A percentile compares a stretch with the other conserved stretches of the same genome.
phyloP scores from a whole-genome alignment of 2,329 filamentous ascomycete genomes.

The Orbilia brochopaga region DNA sequence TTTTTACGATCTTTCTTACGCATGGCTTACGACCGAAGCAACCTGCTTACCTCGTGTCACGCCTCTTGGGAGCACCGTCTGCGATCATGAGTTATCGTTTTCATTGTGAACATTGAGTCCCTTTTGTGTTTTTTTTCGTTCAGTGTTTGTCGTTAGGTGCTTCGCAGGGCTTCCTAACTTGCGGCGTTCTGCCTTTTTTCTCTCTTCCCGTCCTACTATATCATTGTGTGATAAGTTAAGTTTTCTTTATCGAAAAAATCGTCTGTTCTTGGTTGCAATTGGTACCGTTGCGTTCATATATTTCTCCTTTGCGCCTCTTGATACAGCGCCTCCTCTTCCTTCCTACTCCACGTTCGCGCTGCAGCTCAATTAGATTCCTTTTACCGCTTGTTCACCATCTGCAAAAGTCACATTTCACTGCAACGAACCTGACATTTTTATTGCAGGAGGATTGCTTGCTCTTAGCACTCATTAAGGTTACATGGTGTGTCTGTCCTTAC shows the following conservation, averaged over 20 bases:
- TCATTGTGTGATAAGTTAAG: slow-evolving; percentile 17
- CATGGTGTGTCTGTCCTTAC: slow-evolving; percentile 2
- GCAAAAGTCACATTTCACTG: slow-evolving; percentile 36
- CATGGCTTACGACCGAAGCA: slow-evolving; percentile 44
- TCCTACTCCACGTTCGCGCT: slow-evolving; percentile 12
- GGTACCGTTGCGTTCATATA: slow-evolving; percentile 9
- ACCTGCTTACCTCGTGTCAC: slow-evolving; percentile 29
- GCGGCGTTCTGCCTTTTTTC: slow-evolving; percentile 46
- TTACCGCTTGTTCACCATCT: slow-evolving; percentile 17
- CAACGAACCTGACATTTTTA: slow-evolving; percentile 40
- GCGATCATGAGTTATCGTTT: slow-evolving; percentile 5
- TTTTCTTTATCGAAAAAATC: slow-evolving; percentile 28
- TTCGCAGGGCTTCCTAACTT: slow-evolving; percentile 27
- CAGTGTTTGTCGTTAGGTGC: slow-evolving; percentile 36
- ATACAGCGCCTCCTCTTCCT: slow-evolving; percentile 22
- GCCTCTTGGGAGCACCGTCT: slow-evolving; percentile 5
- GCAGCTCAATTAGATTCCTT: slow-evolving; percentile 36
- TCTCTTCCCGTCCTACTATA: slow-evolving; percentile 8
- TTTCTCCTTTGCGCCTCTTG: slow-evolving; percentile 4
- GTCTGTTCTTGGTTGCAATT: slow-evolving; percentile 12
- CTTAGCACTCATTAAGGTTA: not conserved
- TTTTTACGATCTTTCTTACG: slow-evolving; percentile 49
- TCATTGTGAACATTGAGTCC: not conserved
- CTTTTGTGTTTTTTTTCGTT: slow-evolving; percentile 1
- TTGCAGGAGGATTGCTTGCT: slow-evolving; percentile 34